Evolutionary conservation across 805 yeast genomes (phyloP), one percentile per base, ranked within the genome.

Genomic region (Cyberlindnera suaveolens): DNA sequence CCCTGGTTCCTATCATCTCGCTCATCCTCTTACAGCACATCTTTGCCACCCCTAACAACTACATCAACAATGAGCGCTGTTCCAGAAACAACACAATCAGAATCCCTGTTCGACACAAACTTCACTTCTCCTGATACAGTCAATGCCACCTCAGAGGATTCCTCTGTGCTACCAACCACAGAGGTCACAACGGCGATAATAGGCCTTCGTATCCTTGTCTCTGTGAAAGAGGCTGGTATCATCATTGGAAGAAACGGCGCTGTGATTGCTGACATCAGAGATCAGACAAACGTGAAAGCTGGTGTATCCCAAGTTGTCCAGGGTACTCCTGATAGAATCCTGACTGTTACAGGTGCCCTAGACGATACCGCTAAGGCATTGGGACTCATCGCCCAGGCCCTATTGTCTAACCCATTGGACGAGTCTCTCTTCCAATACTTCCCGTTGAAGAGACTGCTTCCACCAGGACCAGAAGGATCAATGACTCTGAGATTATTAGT

Each of bases 221-320:
- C 93, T 3, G 77, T 89, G 43, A 84, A 82, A 58, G 96, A 89
- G 62, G 90, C 95, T 11, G 96, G 96, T 15, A 85, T 88, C 48
- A 78, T 89, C 48, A 89, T 89, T 53, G 96, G 96, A 42, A 84
- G 84, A 51, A 83, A 78, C 50, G 96, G 96, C 37, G 70, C 74
- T 39, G 82, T 82, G 43, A 88, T 89, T 47, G 84, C 89, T 43
- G 72, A 75, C 31, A 77, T 89, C 38, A 73, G 96, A 51, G 87
- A 78, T 39, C 75, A 75, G 45, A 85, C 91, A 27, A 74, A 75
- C 43, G 88, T 89, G 46, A 85, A 83, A 59, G 95, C 95, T 5
- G 96, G 95, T 15, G 87, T 89, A 37, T 82, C 95, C 13, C 83
- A 82, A 54, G 80, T 85, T 33, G 78, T 80, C 31, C 82, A 81